These are phyloP conservation scores for Juglanconis juglandina DNA, from an alignment of 2,329 filamentous ascomycete species.

Conservation along the genomic window DNA sequence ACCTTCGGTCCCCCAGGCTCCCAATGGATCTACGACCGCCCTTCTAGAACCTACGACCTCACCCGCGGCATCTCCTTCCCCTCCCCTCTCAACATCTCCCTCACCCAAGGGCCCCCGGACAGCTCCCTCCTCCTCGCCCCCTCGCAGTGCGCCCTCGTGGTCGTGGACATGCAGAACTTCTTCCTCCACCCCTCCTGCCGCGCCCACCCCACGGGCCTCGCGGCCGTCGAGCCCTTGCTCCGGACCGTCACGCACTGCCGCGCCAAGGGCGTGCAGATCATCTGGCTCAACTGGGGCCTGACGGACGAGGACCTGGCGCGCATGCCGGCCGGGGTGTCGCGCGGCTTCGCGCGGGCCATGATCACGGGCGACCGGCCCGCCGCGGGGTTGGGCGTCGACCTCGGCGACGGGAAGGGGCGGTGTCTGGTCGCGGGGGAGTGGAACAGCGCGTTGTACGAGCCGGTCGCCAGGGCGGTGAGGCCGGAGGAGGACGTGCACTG, in stretches of 20 bases:
- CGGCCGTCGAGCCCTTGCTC: constrained; percentile 37
- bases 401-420: constrained; percentile 40
- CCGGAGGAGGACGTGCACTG: constrained; percentile 46
- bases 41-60: constrained; percentile 28
- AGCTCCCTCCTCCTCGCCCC: constrained; percentile 38
- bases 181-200: constrained; percentile 43
- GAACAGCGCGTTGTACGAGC: constrained; percentile 52
- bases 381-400: constrained; percentile 43
- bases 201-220: constrained; percentile 38
- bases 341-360: constrained; percentile 43
- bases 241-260: constrained; percentile 43
- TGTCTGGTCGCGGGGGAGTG: constrained; percentile 51
- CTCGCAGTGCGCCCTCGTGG: constrained; percentile 41
- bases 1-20: constrained; percentile 28
- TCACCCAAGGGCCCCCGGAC: constrained; percentile 26
- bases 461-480: constrained; percentile 37
- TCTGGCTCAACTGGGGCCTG: constrained; percentile 58
- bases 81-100: constrained; percentile 21
- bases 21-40: constrained; percentile 29
- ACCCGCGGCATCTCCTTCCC: constrained; percentile 19
- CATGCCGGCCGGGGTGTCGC: constrained; percentile 47
- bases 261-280: constrained; percentile 45
- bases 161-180: constrained; percentile 54
- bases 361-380: constrained; percentile 21
- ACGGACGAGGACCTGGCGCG: constrained; percentile 45